These are phyloP conservation scores for Aureobasidium lini DNA, from an alignment of 2,329 filamentous ascomycete species.

Conservation along the genomic window DNA sequence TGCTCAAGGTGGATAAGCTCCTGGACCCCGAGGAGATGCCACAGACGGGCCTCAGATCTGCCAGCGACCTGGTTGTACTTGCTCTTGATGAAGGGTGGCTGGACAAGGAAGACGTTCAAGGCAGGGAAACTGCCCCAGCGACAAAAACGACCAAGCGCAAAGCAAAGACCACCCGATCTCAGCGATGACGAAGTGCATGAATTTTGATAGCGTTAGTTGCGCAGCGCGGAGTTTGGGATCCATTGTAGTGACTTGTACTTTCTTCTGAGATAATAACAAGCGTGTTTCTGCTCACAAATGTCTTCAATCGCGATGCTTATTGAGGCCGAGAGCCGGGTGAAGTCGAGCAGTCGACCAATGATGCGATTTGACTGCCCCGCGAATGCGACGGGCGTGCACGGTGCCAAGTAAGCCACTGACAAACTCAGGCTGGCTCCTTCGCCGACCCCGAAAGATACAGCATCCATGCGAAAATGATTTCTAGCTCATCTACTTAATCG, in stretches of 20 bases:
- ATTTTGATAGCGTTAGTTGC: constrained; percentile 2
- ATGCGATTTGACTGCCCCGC: not conserved
- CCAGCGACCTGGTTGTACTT: constrained; percentile 23
- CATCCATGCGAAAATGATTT: constrained; percentile 14
- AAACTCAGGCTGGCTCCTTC: constrained; percentile 12
- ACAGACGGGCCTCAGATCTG: constrained; percentile 13
- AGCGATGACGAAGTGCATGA: not conserved
- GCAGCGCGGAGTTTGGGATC: constrained; percentile 7
- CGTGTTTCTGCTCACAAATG: not conserved
- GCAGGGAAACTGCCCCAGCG: constrained; percentile 11
- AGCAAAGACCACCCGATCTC: constrained; percentile 10
- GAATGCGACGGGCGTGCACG: not conserved
- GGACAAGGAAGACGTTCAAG: constrained; percentile 28
- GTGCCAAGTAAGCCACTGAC: constrained; percentile 11
- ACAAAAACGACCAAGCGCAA: constrained; percentile 9
- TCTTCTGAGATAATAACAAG: not conserved
- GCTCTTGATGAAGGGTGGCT: constrained; percentile 30
- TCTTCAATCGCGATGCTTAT: not conserved
- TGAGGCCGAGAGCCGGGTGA: not conserved
- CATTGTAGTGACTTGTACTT: not conserved
- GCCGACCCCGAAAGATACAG: constrained; percentile 9
- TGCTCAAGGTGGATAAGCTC: constrained; percentile 30
- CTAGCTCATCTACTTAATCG: constrained; percentile 10
- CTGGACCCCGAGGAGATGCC: constrained; percentile 32
- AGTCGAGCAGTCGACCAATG: not conserved